A percentile compares a stretch with the other conserved stretches of the same genome.
phyloP scores from a whole-genome alignment of 2,329 filamentous ascomycete genomes.

The Fusarium kyushuense region DNA sequence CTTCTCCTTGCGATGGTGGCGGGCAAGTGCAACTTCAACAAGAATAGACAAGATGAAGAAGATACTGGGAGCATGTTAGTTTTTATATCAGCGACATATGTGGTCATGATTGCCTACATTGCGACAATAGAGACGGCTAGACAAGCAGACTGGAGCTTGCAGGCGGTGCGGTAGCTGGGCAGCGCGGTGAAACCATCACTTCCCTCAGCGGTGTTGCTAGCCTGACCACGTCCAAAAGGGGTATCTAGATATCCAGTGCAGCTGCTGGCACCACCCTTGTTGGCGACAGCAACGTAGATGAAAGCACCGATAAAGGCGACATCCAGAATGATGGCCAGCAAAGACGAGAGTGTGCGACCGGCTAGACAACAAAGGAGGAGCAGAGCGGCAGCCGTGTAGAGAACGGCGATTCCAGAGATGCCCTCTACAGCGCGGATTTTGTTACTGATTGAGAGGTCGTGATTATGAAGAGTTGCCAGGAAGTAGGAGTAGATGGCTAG shows the following conservation, averaged over 20 bases:
- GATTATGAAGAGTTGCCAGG: constrained; percentile 76
- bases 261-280: constrained; percentile 73
- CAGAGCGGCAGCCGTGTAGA: constrained; percentile 81
- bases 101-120: constrained; percentile 65
- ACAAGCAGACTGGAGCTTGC: constrained; percentile 79
- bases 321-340: constrained; percentile 80
- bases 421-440: constrained; percentile 81
- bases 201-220: constrained; percentile 62
- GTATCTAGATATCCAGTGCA: constrained; percentile 74
- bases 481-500: constrained; percentile 88
- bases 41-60: constrained; percentile 81
- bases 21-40: constrained; percentile 75
- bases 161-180: constrained; percentile 67
- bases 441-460: constrained; percentile 71
- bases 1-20: constrained; percentile 80
- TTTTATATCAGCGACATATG: neutral
- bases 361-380: constrained; percentile 83
- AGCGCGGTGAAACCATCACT: constrained; percentile 61
- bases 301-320: constrained; percentile 80
- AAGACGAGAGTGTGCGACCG: constrained; percentile 78
- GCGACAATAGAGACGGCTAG: constrained; percentile 84
- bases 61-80: constrained; percentile 60
- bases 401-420: constrained; percentile 77
- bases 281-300: constrained; percentile 83
- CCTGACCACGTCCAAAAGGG: constrained; percentile 74